Conservation (phyloP, 208 protist genomes). For the Acanthamoeba sp. region DNA sequence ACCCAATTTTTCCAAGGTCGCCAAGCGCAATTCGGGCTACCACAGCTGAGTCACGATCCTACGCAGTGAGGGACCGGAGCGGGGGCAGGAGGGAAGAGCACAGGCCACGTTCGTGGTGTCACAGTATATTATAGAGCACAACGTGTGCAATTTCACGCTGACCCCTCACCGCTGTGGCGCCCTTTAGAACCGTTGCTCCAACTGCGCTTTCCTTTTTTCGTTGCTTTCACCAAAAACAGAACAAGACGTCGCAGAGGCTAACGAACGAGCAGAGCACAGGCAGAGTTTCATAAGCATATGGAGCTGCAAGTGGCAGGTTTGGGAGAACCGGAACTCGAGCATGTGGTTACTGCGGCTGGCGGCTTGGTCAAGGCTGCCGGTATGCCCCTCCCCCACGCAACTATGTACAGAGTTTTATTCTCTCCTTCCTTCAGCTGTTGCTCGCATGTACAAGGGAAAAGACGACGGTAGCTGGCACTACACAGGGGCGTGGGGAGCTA, state of each 20-base stretch:
- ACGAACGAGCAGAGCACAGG: background rate
- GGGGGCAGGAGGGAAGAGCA: too few relatives aligned
- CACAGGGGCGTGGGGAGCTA: background rate
- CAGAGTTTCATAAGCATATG: background rate
- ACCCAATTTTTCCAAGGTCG: too few relatives aligned
- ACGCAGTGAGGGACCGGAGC: too few relatives aligned
- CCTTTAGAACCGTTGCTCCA: too few relatives aligned
- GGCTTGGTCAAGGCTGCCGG: background rate
- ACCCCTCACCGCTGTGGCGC: too few relatives aligned
- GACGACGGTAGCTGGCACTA: conserved; percentile 10
- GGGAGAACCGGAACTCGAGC: background rate
- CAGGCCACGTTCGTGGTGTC: too few relatives aligned
- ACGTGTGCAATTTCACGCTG: too few relatives aligned
- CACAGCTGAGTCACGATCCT: too few relatives aligned
- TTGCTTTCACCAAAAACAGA: background rate
- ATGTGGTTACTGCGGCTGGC: background rate
- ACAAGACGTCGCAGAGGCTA: background rate
- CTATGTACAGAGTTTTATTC: background rate
- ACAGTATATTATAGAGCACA: too few relatives aligned
- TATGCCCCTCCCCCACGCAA: background rate
- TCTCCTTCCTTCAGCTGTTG: background rate
- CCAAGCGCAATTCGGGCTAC: too few relatives aligned
- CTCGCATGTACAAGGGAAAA: conserved; percentile 20
- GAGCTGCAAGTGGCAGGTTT: background rate
- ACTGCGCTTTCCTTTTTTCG: background rate